Percentiles rank a stretch among this genome's conserved stretches.
phyloP scores from a whole-genome alignment of 75 land plant species.

The Isoetes taiwanensis region DNA sequence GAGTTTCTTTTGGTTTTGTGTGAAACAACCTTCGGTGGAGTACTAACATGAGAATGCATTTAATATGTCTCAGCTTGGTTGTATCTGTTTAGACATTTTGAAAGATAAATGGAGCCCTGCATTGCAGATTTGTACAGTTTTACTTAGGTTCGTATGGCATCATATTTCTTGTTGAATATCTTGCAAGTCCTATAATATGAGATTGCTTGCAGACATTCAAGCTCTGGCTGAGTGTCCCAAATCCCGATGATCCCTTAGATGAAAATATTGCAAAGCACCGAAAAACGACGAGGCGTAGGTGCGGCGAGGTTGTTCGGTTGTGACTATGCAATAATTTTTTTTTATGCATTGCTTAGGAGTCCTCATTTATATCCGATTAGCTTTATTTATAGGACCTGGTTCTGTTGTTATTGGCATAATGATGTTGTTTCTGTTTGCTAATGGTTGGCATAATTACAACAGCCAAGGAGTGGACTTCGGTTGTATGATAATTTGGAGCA shows the following conservation, averaged over 20 bases:
- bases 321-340: neutral
- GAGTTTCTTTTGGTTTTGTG: neutral
- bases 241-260: conserved; percentile 5
- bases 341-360: neutral
- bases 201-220: neutral
- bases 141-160: neutral
- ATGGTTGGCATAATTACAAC: conserved; percentile 8
- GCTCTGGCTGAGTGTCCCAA: conserved; percentile 5
- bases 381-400: neutral
- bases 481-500: conserved; percentile 72
- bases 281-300: conserved; percentile 57
- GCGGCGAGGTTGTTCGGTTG: conserved; percentile 48
- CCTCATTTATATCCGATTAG: neutral
- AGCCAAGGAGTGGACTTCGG: conserved; percentile 94
- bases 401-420: neutral
- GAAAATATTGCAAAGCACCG: conserved; percentile 5
- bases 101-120: conserved; percentile 9
- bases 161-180: neutral
- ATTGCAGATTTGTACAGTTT: neutral
- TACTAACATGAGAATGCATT: neutral
- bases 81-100: conserved; percentile 4
- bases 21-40: neutral
- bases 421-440: neutral
- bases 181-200: neutral
- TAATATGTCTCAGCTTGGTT: too few relatives aligned